Conservation (phyloP, 202 grass and related monocot genomes). For the Setaria italica region DNA sequence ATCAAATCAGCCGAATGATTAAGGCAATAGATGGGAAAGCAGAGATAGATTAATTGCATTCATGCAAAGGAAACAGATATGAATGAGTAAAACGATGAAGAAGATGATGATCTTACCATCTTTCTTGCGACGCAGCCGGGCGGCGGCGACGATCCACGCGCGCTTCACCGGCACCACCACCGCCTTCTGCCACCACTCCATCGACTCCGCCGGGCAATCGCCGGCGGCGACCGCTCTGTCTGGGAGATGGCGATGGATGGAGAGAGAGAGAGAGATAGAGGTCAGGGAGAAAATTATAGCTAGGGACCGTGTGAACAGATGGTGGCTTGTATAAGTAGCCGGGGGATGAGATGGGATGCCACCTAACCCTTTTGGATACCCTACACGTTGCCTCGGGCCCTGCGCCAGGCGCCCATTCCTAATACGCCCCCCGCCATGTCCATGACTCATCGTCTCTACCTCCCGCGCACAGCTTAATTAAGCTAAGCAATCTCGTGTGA, state of each 20-base stretch:
- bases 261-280: background rate
- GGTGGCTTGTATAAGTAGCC: conserved; percentile 6
- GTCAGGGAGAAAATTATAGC: background rate
- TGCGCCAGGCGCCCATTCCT: conserved; percentile 49
- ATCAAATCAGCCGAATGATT: background rate
- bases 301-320: conserved; percentile 28
- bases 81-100: background rate
- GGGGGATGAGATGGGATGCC: conserved; percentile 7
- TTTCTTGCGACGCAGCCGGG: conserved; percentile 50
- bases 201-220: conserved; percentile 2
- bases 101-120: conserved; percentile 31
- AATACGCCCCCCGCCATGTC: conserved; percentile 14
- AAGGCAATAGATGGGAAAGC: background rate
- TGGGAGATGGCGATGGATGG: background rate
- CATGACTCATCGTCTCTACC: conserved; percentile 43
- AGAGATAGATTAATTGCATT: background rate
- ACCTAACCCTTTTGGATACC: conserved; percentile 42
- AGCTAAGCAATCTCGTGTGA: conserved; percentile 15
- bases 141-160: conserved; percentile 51
- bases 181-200: conserved; percentile 66
- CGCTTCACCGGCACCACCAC: conserved; percentile 57
- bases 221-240: background rate
- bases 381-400: conserved; percentile 58
- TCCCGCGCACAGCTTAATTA: conserved; percentile 8
- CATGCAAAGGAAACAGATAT: background rate